Conservation (phyloP, 192 early-diverging fungal genomes). For the Entophlyctis luteolus region DNA sequence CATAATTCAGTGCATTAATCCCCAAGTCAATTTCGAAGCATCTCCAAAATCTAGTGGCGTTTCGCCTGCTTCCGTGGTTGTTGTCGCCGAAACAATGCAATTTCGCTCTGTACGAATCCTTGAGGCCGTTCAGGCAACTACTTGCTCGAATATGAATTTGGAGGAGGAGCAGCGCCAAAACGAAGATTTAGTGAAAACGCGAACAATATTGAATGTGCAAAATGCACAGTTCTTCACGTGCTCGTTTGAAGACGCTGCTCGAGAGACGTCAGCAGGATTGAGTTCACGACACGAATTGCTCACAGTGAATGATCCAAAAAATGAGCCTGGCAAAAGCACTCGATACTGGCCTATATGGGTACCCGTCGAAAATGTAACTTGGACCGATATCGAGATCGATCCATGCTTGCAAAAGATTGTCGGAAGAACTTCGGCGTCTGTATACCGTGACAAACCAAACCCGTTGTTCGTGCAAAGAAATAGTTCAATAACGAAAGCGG, state of each 20-base stretch:
- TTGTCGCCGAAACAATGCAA: slow-evolving; percentile 59
- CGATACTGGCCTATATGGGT: slow-evolving; percentile 67
- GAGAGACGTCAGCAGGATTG: too few species aligned
- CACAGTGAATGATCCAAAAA: too few species aligned
- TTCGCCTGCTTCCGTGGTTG: slow-evolving; percentile 49
- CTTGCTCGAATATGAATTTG: neutral
- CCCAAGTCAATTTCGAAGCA: slow-evolving; percentile 69
- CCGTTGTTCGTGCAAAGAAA: slow-evolving; percentile 57
- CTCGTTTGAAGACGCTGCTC: neutral
- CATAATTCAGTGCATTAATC: slow-evolving; percentile 63
- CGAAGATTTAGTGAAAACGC: slow-evolving; percentile 56
- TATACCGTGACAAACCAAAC: slow-evolving; percentile 67
- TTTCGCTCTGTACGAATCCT: slow-evolving; percentile 54
- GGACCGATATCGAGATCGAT: slow-evolving; percentile 17
- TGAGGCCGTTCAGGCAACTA: slow-evolving; percentile 33
- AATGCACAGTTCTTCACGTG: slow-evolving; percentile 63
- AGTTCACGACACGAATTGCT: too few species aligned
- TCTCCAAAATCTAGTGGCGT: slow-evolving; percentile 32
- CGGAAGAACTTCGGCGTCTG: slow-evolving; percentile 48
- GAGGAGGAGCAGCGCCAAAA: slow-evolving; percentile 48
- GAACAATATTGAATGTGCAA: slow-evolving; percentile 59
- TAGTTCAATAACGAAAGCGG: slow-evolving; percentile 25
- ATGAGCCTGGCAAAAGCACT: too few species aligned
- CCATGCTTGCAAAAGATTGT: slow-evolving; percentile 61
- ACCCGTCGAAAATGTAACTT: slow-evolving; percentile 50